Evolutionary conservation across 2,329 filamentous ascomycete species (phyloP).

Genomic region (Pyrenophora teres): DNA sequence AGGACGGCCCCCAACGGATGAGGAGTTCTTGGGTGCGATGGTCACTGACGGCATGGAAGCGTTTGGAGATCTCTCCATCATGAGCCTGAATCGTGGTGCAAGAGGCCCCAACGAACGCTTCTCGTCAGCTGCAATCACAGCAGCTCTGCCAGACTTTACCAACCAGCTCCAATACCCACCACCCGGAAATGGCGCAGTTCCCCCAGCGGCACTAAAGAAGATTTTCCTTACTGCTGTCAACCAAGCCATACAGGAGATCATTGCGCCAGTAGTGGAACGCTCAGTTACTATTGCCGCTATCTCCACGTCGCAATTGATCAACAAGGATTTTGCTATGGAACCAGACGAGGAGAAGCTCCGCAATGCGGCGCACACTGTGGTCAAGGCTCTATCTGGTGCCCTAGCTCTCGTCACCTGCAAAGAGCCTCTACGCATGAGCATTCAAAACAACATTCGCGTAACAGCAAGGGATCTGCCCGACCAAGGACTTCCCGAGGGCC

Average conservation of each 20-base stretch:
- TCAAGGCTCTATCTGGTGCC: slow-evolving; percentile 90
- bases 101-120: slow-evolving; percentile 72
- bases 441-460: slow-evolving; percentile 95
- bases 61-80: slow-evolving; percentile 75
- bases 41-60: slow-evolving; percentile 72
- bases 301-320: slow-evolving; percentile 91
- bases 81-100: slow-evolving; percentile 64
- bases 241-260: slow-evolving; percentile 92
- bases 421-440: slow-evolving; percentile 92
- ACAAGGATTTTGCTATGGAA: slow-evolving; percentile 95
- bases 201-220: slow-evolving; percentile 64
- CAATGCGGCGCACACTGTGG: slow-evolving; percentile 87
- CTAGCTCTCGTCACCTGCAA: slow-evolving; percentile 97
- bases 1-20: slow-evolving; percentile 70
- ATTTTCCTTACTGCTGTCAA: slow-evolving; percentile 88
- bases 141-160: slow-evolving; percentile 82
- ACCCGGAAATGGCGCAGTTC: slow-evolving; percentile 72
- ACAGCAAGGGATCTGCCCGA: slow-evolving; percentile 68
- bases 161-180: slow-evolving; percentile 76
- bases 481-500: slow-evolving; percentile 85
- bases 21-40: slow-evolving; percentile 58
- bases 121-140: slow-evolving; percentile 76
- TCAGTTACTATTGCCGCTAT: slow-evolving; percentile 98
- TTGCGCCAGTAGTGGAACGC: slow-evolving; percentile 93
- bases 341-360: slow-evolving; percentile 85